phyloP scores from a whole-genome alignment of 768 basidiomycete genomes.

The Tricholoma bakamatsutake region DNA sequence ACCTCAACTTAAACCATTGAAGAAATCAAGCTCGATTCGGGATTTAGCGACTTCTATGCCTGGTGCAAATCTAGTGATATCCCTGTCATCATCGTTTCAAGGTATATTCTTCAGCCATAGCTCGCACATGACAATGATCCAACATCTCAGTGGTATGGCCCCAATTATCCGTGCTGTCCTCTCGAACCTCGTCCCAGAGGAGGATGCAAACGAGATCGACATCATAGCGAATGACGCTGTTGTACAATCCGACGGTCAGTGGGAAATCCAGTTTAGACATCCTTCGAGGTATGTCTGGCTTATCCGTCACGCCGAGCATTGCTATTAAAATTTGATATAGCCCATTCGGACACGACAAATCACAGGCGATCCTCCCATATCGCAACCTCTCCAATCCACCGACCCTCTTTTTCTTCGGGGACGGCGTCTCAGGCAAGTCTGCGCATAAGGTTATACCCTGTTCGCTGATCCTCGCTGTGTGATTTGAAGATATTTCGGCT shows the following conservation, averaged over 20 bases:
- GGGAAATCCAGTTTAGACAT: slow-evolving; percentile 85
- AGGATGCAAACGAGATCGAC: slow-evolving; percentile 69
- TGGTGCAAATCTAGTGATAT: slow-evolving; percentile 80
- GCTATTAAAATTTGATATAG: slow-evolving; percentile 29
- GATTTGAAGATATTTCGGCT: slow-evolving; percentile 74
- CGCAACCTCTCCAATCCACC: slow-evolving; percentile 64
- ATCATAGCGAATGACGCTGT: slow-evolving; percentile 92
- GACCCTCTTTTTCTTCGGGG: slow-evolving; percentile 93
- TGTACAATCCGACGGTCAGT: slow-evolving; percentile 56
- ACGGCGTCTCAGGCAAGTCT: slow-evolving; percentile 85
- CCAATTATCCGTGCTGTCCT: slow-evolving; percentile 90
- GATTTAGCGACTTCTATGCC: slow-evolving; percentile 82
- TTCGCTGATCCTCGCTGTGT: background rate
- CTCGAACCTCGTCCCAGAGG: slow-evolving; percentile 70
- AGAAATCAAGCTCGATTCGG: slow-evolving; percentile 85
- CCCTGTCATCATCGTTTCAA: slow-evolving; percentile 91
- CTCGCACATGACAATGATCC: background rate
- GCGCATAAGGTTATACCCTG: background rate
- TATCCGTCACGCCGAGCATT: background rate
- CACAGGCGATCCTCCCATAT: slow-evolving; percentile 90
- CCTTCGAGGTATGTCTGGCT: slow-evolving; percentile 64
- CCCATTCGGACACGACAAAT: slow-evolving; percentile 94
- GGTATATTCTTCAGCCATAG: slow-evolving; percentile 35
- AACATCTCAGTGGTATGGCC: slow-evolving; percentile 71
- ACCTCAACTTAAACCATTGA: background rate